These are phyloP conservation scores for Sonneratia caseolaris DNA, from an alignment of 345 rosid species.

Conservation along the genomic window DNA sequence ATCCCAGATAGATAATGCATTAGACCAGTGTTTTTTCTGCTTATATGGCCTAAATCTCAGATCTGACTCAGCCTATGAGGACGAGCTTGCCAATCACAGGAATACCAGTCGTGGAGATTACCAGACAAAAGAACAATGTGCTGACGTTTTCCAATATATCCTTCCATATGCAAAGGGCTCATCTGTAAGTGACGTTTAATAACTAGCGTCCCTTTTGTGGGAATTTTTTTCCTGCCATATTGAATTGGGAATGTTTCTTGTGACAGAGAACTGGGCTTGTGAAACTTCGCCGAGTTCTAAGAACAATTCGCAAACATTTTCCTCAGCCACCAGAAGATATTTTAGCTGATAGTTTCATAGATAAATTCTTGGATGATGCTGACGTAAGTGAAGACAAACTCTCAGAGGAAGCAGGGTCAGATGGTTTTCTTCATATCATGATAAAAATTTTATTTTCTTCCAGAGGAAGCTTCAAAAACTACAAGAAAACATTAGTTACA, in stretches of 20 bases:
- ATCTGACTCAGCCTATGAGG: conserved; percentile 80
- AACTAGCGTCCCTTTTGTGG: neutral
- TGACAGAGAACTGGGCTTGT: conserved; percentile 84
- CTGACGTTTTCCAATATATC: conserved; percentile 94
- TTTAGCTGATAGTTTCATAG: conserved; percentile 65
- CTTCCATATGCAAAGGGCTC: conserved; percentile 83
- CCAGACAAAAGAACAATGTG: conserved; percentile 95
- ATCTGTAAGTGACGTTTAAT: conserved; percentile 51
- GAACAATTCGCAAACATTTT: conserved; percentile 92
- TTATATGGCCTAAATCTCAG: conserved; percentile 93
- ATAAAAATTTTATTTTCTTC: conserved; percentile 50
- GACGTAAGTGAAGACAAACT: conserved; percentile 78
- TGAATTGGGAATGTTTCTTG: neutral
- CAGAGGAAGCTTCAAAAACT: conserved; percentile 51
- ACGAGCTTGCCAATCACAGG: conserved; percentile 77
- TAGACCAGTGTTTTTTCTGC: conserved; percentile 97
- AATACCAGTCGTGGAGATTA: conserved; percentile 91
- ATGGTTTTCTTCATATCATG: conserved; percentile 68
- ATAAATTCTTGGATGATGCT: conserved; percentile 77
- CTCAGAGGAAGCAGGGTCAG: conserved; percentile 76
- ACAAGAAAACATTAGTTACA: conserved; percentile 38
- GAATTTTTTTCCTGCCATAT: neutral
- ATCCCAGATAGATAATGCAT: conserved; percentile 64
- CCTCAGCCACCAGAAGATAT: conserved; percentile 84
- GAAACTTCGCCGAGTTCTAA: conserved; percentile 91